phyloP scores from a whole-genome alignment of 2,329 filamentous ascomycete species.

The Alternaria triticimaculans region DNA sequence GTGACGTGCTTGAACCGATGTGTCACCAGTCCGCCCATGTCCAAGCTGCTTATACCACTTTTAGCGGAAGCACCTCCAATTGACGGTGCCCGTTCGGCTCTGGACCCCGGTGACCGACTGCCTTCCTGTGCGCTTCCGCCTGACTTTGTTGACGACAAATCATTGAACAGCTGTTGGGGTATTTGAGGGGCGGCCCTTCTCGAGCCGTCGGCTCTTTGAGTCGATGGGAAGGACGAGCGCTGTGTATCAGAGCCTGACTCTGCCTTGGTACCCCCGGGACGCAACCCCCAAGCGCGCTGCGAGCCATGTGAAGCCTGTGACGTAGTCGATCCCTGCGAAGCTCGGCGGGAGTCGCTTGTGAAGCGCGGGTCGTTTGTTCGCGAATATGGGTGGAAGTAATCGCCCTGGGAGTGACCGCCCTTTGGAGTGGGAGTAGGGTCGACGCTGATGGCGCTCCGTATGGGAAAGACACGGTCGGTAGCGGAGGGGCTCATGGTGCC shows the following conservation, averaged over 20 bases:
- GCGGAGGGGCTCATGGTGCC: slow-evolving; percentile 50
- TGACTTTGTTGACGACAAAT: slow-evolving; percentile 39
- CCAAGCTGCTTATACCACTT: slow-evolving; percentile 46
- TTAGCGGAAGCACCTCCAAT: slow-evolving; percentile 37
- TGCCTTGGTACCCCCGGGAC: slow-evolving; percentile 3
- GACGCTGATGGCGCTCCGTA: slow-evolving; percentile 78
- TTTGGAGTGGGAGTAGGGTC: slow-evolving; percentile 56
- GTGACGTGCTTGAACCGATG: slow-evolving; percentile 79
- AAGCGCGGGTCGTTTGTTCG: slow-evolving; percentile 34
- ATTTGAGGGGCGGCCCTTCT: slow-evolving; percentile 21
- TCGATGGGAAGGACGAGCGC: not conserved
- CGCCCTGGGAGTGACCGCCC: slow-evolving; percentile 22
- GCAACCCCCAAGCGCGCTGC: slow-evolving; percentile 16
- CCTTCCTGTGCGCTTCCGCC: slow-evolving; percentile 27
- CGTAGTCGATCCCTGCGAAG: slow-evolving; percentile 37
- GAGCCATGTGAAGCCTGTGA: slow-evolving; percentile 39
- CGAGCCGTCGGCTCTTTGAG: slow-evolving; percentile 13
- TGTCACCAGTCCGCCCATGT: slow-evolving; percentile 64
- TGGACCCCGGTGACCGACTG: slow-evolving; percentile 32
- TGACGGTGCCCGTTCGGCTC: slow-evolving; percentile 31
- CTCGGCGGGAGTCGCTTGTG: slow-evolving; percentile 27
- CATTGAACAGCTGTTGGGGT: slow-evolving; percentile 47
- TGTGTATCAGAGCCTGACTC: slow-evolving; percentile 12
- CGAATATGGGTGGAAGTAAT: slow-evolving; percentile 49
- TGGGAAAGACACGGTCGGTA: slow-evolving; percentile 76